Conservation (phyloP, 768 basidiomycete species). For the Russula earlei region DNA sequence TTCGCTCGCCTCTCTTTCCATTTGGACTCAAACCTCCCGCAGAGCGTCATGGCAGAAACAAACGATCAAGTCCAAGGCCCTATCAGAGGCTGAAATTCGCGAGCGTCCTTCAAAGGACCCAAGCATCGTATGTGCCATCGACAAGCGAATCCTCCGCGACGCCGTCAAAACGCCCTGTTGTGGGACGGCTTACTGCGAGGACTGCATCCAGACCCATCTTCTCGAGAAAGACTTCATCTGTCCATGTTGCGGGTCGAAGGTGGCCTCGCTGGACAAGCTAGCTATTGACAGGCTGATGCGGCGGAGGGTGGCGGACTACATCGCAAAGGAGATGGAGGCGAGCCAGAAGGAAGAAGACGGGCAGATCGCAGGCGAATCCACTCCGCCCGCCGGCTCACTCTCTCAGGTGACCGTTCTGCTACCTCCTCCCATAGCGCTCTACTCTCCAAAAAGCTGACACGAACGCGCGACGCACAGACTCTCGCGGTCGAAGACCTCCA, state of each 20-base stretch:
- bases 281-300: conserved; percentile 71
- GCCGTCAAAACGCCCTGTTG: conserved; percentile 96
- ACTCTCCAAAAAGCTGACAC: too few relatives aligned
- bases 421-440: background rate
- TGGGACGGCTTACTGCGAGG: conserved; percentile 85
- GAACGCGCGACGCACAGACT: conserved; percentile 7
- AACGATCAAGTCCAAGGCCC: conserved; percentile 63
- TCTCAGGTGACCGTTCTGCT: conserved; percentile 1
- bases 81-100: conserved; percentile 84
- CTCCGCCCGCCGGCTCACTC: background rate
- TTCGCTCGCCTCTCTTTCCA: background rate
- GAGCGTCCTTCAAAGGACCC: conserved; percentile 75
- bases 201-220: conserved; percentile 91
- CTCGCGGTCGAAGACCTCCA: conserved; percentile 11
- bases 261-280: conserved; percentile 83
- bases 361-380: conserved; percentile 3
- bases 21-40: background rate
- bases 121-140: conserved; percentile 78
- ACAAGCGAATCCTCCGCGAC: conserved; percentile 88
- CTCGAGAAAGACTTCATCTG: conserved; percentile 94
- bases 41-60: conserved; percentile 96
- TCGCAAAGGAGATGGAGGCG: conserved; percentile 72
- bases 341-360: conserved; percentile 50
- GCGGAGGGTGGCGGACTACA: conserved; percentile 69
- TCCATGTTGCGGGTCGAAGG: conserved; percentile 81